Base-by-base conservation (phyloP, 1,284 basidiomycete species). In the Boletellus sp. region DNA sequence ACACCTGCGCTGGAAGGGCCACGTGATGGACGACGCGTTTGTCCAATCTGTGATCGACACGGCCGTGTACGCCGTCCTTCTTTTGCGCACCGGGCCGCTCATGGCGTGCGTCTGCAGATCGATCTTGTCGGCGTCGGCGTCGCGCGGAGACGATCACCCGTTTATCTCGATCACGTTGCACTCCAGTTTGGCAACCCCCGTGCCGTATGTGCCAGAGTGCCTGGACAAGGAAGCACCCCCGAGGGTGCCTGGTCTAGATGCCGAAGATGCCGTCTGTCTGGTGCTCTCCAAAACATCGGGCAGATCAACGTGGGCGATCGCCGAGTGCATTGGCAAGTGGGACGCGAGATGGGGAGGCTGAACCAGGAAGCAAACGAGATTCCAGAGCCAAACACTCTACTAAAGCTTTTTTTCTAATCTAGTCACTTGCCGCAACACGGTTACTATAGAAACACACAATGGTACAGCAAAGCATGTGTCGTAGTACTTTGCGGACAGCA, bases 1-100 rank as follows among this genome's bases (percentile, higher is more conserved):
- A 13, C 78, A 79, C 55, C 53, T 88, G 2, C 69, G 73, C 33
- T 89, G 85, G 85, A 66, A 58, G 18, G 86, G 86, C 1, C 65
- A 32, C 30, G 30, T 87, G 24, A 65, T 89, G 28, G 58, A 73
- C 10, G 70, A 76, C 0, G 50, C 42, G 1, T 85, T 87, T 55
- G 71, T 85, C 8, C 75, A 77, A 54, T 65, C 65, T 0, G 61
- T 84, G 22, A 59, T 86, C 16, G 71, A 81, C 33, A 61, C 63
- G 0, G 66, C 71, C 5, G 52, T 67, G 79, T 82, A 48, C 12
- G 54, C 15, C 13, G 30, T 32, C 13, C 13, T 32, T 32, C 5
- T 13, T 32, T 13, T 8, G 26, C 26, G 8, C 26, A 8, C 26
- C 26, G 26, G 26, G 26, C 26, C 26, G 26, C 26, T 26, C 26